Conservation (phyloP, 768 basidiomycete genomes). For the Leccinum barrowsii region DNA sequence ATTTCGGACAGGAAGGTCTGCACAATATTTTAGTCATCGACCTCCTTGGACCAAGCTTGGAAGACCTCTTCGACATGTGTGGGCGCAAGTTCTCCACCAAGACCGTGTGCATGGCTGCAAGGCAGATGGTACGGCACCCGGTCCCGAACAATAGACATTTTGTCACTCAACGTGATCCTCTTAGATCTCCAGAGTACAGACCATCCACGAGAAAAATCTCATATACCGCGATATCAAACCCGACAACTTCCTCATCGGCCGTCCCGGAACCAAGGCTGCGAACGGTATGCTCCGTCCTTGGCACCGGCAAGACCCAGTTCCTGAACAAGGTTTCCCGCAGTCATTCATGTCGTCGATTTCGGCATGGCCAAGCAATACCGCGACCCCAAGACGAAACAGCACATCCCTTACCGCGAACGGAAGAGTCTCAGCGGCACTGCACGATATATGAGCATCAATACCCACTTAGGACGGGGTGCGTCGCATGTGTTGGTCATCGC, state of each 20-base stretch:
- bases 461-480: slow-evolving; percentile 92
- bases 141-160: neutral
- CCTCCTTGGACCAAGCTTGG: slow-evolving; percentile 91
- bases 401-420: slow-evolving; percentile 97
- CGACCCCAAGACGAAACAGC: slow-evolving; percentile 98
- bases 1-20: slow-evolving; percentile 97
- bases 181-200: slow-evolving; percentile 92
- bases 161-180: slow-evolving; percentile 4
- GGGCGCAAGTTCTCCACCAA: slow-evolving; percentile 96
- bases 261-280: slow-evolving; percentile 85
- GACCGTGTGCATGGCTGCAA: slow-evolving; percentile 98
- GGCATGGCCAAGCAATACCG: slow-evolving; percentile 99
- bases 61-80: slow-evolving; percentile 99
- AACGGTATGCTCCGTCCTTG: slow-evolving; percentile 49
- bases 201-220: slow-evolving; percentile 98
- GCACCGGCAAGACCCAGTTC: neutral
- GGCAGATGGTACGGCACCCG: slow-evolving; percentile 76
- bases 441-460: slow-evolving; percentile 99
- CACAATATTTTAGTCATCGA: slow-evolving; percentile 99
- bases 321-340: slow-evolving; percentile 34
- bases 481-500: slow-evolving; percentile 1
- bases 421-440: slow-evolving; percentile 97
- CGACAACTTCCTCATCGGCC: slow-evolving; percentile 97
- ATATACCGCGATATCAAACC: slow-evolving; percentile 99
- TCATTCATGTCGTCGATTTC: slow-evolving; percentile 95